Evolutionary conservation across 495 filamentous ascomycete species (phyloP).

Genomic region (Tuber calosporum): DNA sequence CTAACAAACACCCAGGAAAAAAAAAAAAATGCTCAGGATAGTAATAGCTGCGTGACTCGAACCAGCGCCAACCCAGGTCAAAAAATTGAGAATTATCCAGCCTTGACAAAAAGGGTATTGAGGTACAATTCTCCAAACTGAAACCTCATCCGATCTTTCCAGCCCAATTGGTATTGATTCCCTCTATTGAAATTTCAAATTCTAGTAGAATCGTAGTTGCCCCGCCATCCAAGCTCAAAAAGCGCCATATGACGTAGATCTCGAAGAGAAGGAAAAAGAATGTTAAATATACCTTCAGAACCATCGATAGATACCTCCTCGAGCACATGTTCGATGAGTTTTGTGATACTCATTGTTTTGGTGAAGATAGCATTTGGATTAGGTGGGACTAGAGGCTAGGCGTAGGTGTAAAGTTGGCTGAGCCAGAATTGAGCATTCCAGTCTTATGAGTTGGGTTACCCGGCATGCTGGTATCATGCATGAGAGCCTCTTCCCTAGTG

Average conservation of each 20-base stretch:
- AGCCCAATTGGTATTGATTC: background rate
- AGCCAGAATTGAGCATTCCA: background rate
- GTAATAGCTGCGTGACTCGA: constrained; percentile 32
- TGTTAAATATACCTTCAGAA: constrained; percentile 36
- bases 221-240: constrained; percentile 19
- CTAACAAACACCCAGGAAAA: background rate
- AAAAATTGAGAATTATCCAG: constrained; percentile 23
- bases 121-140: constrained; percentile 25
- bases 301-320: constrained; percentile 41
- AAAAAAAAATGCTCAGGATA: constrained; percentile 25
- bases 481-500: background rate
- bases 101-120: constrained; percentile 30
- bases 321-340: constrained; percentile 38
- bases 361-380: background rate
- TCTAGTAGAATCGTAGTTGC: constrained; percentile 2
- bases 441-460: background rate
- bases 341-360: constrained; percentile 37
- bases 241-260: constrained; percentile 6
- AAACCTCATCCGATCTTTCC: constrained; percentile 11
- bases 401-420: background rate
- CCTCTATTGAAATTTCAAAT: constrained; percentile 10
- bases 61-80: constrained; percentile 27
- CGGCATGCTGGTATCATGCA: background rate
- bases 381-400: background rate
- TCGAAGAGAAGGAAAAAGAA: constrained; percentile 8